These are phyloP conservation scores for Candida glucosophila DNA, from an alignment of 1,139 yeast species.

Conservation along the genomic window DNA sequence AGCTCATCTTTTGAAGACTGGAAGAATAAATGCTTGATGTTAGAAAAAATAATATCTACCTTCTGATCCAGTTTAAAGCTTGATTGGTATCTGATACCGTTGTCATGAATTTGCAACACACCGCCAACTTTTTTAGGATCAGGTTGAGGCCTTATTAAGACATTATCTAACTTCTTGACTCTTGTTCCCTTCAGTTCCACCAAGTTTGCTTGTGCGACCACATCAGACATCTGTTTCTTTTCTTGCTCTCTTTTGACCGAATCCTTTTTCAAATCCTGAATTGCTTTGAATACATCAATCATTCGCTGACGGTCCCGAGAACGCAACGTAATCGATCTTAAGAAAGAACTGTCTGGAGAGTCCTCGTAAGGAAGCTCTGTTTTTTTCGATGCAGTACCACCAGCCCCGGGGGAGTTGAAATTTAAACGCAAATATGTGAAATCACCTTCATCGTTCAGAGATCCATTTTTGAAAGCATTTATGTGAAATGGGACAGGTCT, in stretches of 20 bases:
- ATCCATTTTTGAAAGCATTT: constrained; percentile 87
- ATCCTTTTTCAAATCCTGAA: constrained; percentile 87
- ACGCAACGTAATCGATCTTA: constrained; percentile 81
- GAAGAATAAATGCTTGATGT: constrained; percentile 87
- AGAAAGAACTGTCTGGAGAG: constrained; percentile 73
- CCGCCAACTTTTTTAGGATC: constrained; percentile 95
- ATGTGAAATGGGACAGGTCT: constrained; percentile 98
- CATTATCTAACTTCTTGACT: constrained; percentile 79
- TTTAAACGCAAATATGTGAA: constrained; percentile 84
- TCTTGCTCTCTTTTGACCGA: constrained; percentile 87
- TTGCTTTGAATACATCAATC: constrained; percentile 83
- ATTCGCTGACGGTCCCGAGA: constrained; percentile 88
- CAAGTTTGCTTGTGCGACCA: constrained; percentile 83
- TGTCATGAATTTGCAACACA: constrained; percentile 83
- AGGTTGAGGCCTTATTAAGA: constrained; percentile 90
- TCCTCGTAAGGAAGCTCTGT: constrained; percentile 88
- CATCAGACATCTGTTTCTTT: constrained; percentile 88
- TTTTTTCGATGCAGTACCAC: constrained; percentile 60
- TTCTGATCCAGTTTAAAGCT: constrained; percentile 74
- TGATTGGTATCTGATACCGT: constrained; percentile 90
- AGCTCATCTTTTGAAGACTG: constrained; percentile 95
- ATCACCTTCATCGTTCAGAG: constrained; percentile 95
- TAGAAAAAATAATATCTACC: constrained; percentile 81
- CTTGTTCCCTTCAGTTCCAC: constrained; percentile 72
- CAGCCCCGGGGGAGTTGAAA: constrained; percentile 89